Evolutionary conservation across 495 filamentous ascomycete species (phyloP).

Genomic region (Penicillium flavigenum): DNA sequence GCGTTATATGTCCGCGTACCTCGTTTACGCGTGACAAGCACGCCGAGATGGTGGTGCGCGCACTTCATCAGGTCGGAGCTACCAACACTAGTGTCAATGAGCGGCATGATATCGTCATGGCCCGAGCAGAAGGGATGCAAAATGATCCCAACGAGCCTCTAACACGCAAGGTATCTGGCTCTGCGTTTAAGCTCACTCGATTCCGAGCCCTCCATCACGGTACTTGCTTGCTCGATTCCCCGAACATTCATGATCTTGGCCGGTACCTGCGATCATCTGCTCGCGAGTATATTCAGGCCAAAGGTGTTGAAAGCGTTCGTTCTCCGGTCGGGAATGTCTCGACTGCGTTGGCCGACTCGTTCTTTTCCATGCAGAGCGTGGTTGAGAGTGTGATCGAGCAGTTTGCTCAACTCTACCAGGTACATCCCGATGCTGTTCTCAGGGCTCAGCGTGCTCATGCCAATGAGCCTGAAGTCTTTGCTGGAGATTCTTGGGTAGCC

Average conservation of each 20-base stretch:
- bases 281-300: slow-evolving; percentile 68
- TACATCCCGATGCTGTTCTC: slow-evolving; percentile 33
- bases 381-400: slow-evolving; percentile 39
- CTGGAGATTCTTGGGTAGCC: slow-evolving; percentile 43
- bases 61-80: slow-evolving; percentile 54
- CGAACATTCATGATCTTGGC: slow-evolving; percentile 64
- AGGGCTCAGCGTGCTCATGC: slow-evolving; percentile 37
- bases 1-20: slow-evolving; percentile 74
- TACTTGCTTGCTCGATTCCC: slow-evolving; percentile 75
- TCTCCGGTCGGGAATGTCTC: slow-evolving; percentile 79
- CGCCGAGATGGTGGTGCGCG: slow-evolving; percentile 85
- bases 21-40: slow-evolving; percentile 81
- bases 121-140: slow-evolving; percentile 11
- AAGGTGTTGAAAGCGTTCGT: slow-evolving; percentile 90
- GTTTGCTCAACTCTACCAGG: slow-evolving; percentile 33
- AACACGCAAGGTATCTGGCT: slow-evolving; percentile 82
- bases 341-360: slow-evolving; percentile 42
- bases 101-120: slow-evolving; percentile 89
- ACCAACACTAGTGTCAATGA: slow-evolving; percentile 70
- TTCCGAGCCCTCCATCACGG: slow-evolving; percentile 83
- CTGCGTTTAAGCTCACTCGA: slow-evolving; percentile 86
- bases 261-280: slow-evolving; percentile 70
- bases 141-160: slow-evolving; percentile 27
- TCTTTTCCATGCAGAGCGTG: slow-evolving; percentile 40
- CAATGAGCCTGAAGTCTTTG: slow-evolving; percentile 38